phyloP scores from a whole-genome alignment of 768 basidiomycete genomes.

The Lactarius quietus region DNA sequence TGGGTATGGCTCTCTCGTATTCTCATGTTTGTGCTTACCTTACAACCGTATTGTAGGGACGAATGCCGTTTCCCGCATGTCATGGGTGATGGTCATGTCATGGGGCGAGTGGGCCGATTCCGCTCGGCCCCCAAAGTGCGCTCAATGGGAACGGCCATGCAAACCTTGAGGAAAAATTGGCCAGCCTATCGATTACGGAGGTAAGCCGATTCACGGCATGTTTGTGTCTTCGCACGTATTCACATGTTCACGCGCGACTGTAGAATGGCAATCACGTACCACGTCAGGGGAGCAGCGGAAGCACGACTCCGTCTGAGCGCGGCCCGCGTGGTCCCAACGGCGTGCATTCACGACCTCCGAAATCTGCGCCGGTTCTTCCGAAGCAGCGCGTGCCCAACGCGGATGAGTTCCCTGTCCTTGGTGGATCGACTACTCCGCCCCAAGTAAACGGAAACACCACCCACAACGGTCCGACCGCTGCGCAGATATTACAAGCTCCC shows the following conservation, averaged over 20 bases:
- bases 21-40: slow-evolving; percentile 6
- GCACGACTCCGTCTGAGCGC: slow-evolving; percentile 29
- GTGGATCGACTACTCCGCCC: slow-evolving; percentile 65
- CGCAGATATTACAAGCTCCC: slow-evolving; percentile 82
- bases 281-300: slow-evolving; percentile 50
- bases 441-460: slow-evolving; percentile 47
- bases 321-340: slow-evolving; percentile 34
- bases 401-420: slow-evolving; percentile 92
- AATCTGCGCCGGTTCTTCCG: slow-evolving; percentile 39
- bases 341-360: slow-evolving; percentile 34
- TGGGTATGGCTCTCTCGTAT: slow-evolving; percentile 51
- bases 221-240: neutral
- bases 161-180: slow-evolving; percentile 26
- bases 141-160: slow-evolving; percentile 32
- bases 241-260: slow-evolving; percentile 9
- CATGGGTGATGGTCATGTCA: slow-evolving; percentile 52
- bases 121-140: slow-evolving; percentile 32
- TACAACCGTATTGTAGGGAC: slow-evolving; percentile 43
- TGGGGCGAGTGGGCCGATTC: slow-evolving; percentile 46
- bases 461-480: slow-evolving; percentile 71
- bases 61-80: slow-evolving; percentile 87
- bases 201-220: slow-evolving; percentile 17
- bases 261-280: slow-evolving; percentile 30
- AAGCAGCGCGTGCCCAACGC: slow-evolving; percentile 84
- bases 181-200: slow-evolving; percentile 20